Evolutionary conservation across 805 yeast species (phyloP), one percentile per base, ranked within the genome.

Genomic region (Kuraishia cidri): DNA sequence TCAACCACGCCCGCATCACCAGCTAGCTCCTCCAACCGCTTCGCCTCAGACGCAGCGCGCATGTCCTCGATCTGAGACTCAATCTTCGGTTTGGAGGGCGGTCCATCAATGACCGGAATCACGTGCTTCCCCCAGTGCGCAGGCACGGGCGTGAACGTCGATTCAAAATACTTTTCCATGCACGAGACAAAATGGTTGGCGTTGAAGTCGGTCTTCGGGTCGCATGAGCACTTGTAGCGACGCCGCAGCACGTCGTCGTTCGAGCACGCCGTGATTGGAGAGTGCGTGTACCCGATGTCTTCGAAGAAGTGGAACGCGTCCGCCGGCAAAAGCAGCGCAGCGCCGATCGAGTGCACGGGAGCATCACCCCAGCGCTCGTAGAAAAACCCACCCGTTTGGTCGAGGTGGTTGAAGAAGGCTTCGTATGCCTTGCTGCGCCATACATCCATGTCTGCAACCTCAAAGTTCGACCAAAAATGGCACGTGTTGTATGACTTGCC

Each of bases 281-380:
- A 62, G 55, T 83, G 92, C 43, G 66, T 66, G 52, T 82, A 84
- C 6, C 92, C 94, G 26, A 83, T 65, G 39, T 83, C 79, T 36
- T 75, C 78, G 45, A 84, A 79, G 59, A 71, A 80, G 52, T 79
- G 84, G 13, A 84, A 51, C 45, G 79, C 70, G 19, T 61, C 56
- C 44, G 65, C 64, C 38, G 72, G 66, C 32, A 78, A 53, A 45
- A 81, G 64, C 30, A 79, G 56, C 2, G 86, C 57, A 3, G 75
- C 82, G 4, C 83, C 94, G 32, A 84, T 66, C 1, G 92, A 72
- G 56, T 83, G 94, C 10, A 84, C 72, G 3, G 94, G 94, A 0
- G 94, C 95, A 56, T 85, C 95, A 13, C 95, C 95, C 94, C 94
- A 85, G 43, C 95, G 66, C 58, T 84, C 92, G 48, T 82, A 81